phyloP scores from a whole-genome alignment of 495 filamentous ascomycete genomes.

The Hypoxylon trugodes region DNA sequence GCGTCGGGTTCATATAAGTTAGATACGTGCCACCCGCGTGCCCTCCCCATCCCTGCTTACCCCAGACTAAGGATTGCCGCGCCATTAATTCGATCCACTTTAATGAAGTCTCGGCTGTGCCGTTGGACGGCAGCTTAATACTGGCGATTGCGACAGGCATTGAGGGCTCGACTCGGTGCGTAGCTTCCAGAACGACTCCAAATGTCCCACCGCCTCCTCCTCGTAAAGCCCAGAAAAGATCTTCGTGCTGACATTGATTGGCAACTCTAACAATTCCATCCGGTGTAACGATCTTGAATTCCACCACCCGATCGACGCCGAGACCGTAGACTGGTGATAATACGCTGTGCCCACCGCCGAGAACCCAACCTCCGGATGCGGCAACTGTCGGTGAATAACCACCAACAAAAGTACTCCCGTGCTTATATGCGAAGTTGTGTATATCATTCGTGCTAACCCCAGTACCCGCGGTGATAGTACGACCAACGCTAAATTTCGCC shows the following conservation, averaged over 20 bases:
- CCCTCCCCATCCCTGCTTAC: constrained; percentile 58
- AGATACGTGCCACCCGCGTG: constrained; percentile 50
- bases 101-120: constrained; percentile 37
- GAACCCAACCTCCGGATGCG: constrained; percentile 64
- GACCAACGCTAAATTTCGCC: constrained; percentile 42
- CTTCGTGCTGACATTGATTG: constrained; percentile 57
- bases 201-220: constrained; percentile 67
- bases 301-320: constrained; percentile 68
- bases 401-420: constrained; percentile 49
- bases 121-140: constrained; percentile 49
- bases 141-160: constrained; percentile 48
- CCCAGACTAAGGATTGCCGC: constrained; percentile 53
- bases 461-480: constrained; percentile 50
- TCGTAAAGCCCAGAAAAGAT: constrained; percentile 70
- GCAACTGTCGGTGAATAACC: constrained; percentile 57
- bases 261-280: constrained; percentile 58
- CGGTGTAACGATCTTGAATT: constrained; percentile 68
- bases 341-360: constrained; percentile 67
- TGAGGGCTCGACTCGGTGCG: constrained; percentile 50
- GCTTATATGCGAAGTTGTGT: constrained; percentile 42
- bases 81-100: constrained; percentile 51
- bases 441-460: constrained; percentile 52
- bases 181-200: constrained; percentile 59
- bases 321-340: constrained; percentile 66
- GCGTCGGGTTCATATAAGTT: constrained; percentile 51